A percentile compares a stretch with the other conserved stretches of the same genome.
phyloP scores from a whole-genome alignment of 2,329 filamentous ascomycete species.

The Phialophora tarda region DNA sequence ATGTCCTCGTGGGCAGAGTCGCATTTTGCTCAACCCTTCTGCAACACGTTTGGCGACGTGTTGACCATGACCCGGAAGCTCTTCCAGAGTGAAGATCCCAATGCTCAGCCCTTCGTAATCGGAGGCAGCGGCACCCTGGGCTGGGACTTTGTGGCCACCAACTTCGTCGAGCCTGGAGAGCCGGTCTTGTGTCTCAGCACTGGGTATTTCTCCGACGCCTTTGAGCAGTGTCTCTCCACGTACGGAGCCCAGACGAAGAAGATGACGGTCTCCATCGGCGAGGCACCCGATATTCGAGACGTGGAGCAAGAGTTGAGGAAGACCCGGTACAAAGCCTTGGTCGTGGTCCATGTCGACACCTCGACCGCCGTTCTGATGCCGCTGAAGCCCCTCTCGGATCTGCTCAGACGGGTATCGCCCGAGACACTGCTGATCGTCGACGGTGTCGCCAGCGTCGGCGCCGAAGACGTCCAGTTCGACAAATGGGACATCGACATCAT shows the following conservation, averaged over 20 bases:
- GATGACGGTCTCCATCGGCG: constrained; percentile 84
- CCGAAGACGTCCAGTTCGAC: constrained; percentile 94
- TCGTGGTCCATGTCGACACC: constrained; percentile 97
- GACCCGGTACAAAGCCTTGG: constrained; percentile 91
- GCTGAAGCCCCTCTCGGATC: constrained; percentile 78
- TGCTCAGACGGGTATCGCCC: constrained; percentile 84
- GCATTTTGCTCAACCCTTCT: constrained; percentile 87
- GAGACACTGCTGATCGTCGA: constrained; percentile 91
- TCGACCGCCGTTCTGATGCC: constrained; percentile 95
- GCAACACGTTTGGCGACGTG: constrained; percentile 86
- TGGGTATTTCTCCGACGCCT: constrained; percentile 95
- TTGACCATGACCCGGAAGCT: constrained; percentile 86
- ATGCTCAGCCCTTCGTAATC: constrained; percentile 88
- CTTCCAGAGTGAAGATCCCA: constrained; percentile 83
- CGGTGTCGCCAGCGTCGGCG: constrained; percentile 94
- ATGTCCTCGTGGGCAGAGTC: constrained; percentile 63
- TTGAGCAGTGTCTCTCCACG: constrained; percentile 86
- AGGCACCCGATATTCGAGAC: constrained; percentile 80
- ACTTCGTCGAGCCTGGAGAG: constrained; percentile 86
- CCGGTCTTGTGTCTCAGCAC: constrained; percentile 93
- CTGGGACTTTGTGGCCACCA: constrained; percentile 93
- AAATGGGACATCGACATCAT: constrained; percentile 92
- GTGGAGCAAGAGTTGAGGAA: constrained; percentile 85
- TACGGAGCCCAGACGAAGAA: constrained; percentile 91
- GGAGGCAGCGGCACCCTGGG: constrained; percentile 93